Conservation (phyloP, 805 yeast species). For the Saturnispora saitoi region DNA sequence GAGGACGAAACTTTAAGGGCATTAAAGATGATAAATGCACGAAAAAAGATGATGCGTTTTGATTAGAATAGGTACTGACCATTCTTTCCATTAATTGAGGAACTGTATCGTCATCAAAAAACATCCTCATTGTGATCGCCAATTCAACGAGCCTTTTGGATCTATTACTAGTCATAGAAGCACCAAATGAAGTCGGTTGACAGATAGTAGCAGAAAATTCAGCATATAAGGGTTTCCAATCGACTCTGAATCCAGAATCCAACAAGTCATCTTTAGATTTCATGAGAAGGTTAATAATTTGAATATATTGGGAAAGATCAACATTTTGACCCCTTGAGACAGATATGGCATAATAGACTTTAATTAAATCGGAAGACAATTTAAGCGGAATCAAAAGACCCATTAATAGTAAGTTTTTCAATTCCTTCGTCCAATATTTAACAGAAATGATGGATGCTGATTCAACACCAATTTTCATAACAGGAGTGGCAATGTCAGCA, state of each 20-base stretch:
- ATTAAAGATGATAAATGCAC: conserved; percentile 45
- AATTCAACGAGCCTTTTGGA: conserved; percentile 41
- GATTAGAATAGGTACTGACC: conserved; percentile 43
- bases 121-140: conserved; percentile 45
- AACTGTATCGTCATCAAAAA: conserved; percentile 41
- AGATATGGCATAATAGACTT: conserved; percentile 63
- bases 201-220: conserved; percentile 33
- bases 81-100: conserved; percentile 43
- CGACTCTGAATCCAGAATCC: conserved; percentile 36
- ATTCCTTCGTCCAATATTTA: conserved; percentile 80
- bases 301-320: conserved; percentile 50
- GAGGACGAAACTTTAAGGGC: conserved; percentile 36
- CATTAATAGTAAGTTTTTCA: conserved; percentile 68
- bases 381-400: conserved; percentile 71
- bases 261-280: conserved; percentile 36
- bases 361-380: conserved; percentile 51
- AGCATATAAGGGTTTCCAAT: conserved; percentile 40
- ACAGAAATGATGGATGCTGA: conserved; percentile 70
- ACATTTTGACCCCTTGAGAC: conserved; percentile 65
- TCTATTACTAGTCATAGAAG: conserved; percentile 40
- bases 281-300: conserved; percentile 51
- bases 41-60: conserved; percentile 43
- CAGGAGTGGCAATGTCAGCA: conserved; percentile 33
- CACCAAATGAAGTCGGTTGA: conserved; percentile 41
- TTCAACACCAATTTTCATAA: conserved; percentile 53